Base-by-base conservation (phyloP, 2,329 filamentous ascomycete species). In the Botrytis squamosa region DNA sequence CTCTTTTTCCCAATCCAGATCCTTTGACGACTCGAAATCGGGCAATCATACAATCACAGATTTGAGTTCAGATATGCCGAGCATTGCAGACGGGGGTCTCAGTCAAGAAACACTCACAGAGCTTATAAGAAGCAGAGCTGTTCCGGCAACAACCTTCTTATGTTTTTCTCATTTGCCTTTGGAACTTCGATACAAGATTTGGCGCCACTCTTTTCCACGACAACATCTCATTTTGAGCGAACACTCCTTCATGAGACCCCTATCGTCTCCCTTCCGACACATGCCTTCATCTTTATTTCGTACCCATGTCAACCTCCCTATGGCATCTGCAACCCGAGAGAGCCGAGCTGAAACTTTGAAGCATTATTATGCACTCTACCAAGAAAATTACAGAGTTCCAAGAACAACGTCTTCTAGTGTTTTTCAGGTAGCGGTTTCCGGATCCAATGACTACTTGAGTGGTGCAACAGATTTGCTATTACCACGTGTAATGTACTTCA, bases 341-440 rank as follows among this genome's bases (percentile, higher is more conserved):
- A 65, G 62, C 62, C 62, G 38, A 40, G 10, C 29, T 2, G 62
- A 65, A 22, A 44, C 62, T 65, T 44, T 65, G 62, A 65, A 65
- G 62, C 62, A 65, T 29, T 65, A 65, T 40, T 7, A 40, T 42
- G 36, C 18, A n/a, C 20, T 65, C 33, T 65, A n/a, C 22, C 38
- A 44, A 42, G n/a, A 16, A 22, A 29, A 7, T 22, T 22, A 36
- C 8, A 59, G 29, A 16, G 1, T 7, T 29, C 16, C 20, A 18
- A 7, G 4, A 5, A 46, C 4, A 46, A 20, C 16, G 7, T 20
- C 44, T 20, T 20, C 44, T 20, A 46, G 44, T 33, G 33, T 2
- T 4, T 33, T 33, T 33, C 33, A 33, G 33, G 33, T 33, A 33
- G 33, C 33, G 33, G 33, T 33, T 33, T 33, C 33, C 33, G 33